A percentile compares a stretch with the other conserved stretches of the same genome.
Conservation (phyloP, 352 stramenopile genomes). For the Pythium volutum region DNA sequence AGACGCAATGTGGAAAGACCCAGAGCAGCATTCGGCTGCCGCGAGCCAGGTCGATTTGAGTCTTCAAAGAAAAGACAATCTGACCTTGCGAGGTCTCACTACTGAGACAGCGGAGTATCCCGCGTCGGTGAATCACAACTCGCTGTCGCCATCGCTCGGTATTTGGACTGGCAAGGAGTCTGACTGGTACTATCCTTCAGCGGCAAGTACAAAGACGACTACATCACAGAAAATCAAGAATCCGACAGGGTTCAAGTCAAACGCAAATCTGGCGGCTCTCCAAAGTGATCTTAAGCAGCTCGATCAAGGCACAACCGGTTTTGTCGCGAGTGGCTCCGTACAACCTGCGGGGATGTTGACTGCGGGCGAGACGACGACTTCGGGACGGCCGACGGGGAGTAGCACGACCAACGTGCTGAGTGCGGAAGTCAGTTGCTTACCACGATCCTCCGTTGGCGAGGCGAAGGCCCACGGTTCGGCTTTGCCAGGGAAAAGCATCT, state of each 20-base stretch:
- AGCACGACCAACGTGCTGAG: neutral
- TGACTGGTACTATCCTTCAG: conserved; percentile 1
- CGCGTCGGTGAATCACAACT: neutral
- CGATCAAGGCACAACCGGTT: neutral
- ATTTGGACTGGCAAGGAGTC: neutral
- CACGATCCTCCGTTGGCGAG: neutral
- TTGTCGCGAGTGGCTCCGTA: neutral
- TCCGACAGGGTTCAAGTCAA: neutral
- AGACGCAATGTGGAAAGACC: neutral
- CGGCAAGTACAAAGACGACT: neutral
- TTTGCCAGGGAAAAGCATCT: neutral
- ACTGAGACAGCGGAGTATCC: neutral
- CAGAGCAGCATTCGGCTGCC: neutral
- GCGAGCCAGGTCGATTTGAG: neutral
- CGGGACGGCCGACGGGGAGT: neutral
- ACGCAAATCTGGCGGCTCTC: neutral
- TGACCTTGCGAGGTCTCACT: neutral
- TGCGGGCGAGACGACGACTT: neutral
- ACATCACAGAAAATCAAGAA: neutral
- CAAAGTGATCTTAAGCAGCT: neutral
- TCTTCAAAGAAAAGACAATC: neutral
- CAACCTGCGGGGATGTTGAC: neutral
- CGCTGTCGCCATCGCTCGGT: neutral
- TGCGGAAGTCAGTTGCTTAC: neutral
- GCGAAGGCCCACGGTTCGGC: neutral